A percentile compares a stretch with the other conserved stretches of the same genome.
Conservation (phyloP, 2,329 filamentous ascomycete species). For the Cercospora janseana region DNA sequence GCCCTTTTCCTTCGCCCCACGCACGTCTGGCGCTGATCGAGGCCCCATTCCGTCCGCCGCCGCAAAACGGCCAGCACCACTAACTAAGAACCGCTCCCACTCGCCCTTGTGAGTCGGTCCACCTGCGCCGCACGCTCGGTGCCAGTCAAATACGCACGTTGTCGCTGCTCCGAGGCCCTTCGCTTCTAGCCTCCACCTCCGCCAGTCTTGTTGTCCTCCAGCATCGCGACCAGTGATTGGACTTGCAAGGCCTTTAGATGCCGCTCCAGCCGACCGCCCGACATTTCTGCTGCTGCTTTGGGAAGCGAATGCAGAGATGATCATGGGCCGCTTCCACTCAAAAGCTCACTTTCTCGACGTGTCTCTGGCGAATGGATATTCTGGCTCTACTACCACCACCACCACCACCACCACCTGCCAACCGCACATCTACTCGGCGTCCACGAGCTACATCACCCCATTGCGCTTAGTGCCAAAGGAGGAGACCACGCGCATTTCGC, state of each 20-base stretch:
- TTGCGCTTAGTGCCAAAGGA: slow-evolving; percentile 27
- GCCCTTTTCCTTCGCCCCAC: no score
- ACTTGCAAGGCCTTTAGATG: slow-evolving; percentile 3
- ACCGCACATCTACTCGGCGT: slow-evolving; percentile 14
- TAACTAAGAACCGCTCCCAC: no score
- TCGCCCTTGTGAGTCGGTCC: slow-evolving; percentile 3
- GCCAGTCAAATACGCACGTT: slow-evolving; percentile 26
- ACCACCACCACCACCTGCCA: slow-evolving; percentile 17
- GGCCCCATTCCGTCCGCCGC: not conserved
- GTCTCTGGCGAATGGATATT: slow-evolving; percentile 25
- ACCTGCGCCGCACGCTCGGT: slow-evolving; percentile 5
- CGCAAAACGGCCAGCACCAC: slow-evolving; percentile 5
- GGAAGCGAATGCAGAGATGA: slow-evolving; percentile 7
- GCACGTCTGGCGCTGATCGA: slow-evolving; percentile 7
- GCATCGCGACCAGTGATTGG: not conserved
- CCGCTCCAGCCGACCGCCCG: slow-evolving; percentile 4
- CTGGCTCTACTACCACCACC: slow-evolving; percentile 18
- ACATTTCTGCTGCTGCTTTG: slow-evolving; percentile 2
- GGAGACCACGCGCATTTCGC: slow-evolving; percentile 33
- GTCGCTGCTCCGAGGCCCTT: not conserved
- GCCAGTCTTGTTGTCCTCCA: no score
- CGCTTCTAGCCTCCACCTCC: not conserved
- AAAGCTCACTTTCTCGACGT: slow-evolving; percentile 28
- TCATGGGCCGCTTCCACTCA: slow-evolving; percentile 25
- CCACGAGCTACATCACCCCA: slow-evolving; percentile 18